phyloP scores from a whole-genome alignment of 2,329 filamentous ascomycete genomes.

The Moelleriella libera region DNA sequence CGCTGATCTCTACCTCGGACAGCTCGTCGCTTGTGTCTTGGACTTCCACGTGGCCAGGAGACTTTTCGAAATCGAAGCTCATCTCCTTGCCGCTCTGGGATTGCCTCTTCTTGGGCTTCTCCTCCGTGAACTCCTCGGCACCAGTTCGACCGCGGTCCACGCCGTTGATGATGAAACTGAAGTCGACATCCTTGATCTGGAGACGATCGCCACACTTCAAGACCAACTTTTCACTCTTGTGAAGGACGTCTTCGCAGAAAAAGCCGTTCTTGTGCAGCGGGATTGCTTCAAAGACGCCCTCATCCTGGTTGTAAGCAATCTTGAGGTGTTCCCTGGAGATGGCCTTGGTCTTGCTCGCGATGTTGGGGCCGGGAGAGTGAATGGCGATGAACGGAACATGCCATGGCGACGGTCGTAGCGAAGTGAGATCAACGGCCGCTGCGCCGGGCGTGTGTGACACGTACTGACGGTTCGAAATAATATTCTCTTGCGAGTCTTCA shows the following conservation, averaged over 20 bases:
- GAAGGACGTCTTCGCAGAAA: constrained; percentile 48
- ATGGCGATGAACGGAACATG: constrained; percentile 56
- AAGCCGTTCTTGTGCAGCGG: constrained; percentile 52
- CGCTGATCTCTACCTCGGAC: constrained; percentile 27
- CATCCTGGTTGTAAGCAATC: constrained; percentile 53
- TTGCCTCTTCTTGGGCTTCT: constrained; percentile 33
- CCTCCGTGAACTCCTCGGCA: constrained; percentile 39
- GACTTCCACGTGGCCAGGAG: constrained; percentile 40
- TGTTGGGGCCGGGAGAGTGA: constrained; percentile 51
- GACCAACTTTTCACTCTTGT: constrained; percentile 38
- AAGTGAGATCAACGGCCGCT: constrained; percentile 43
- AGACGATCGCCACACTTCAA: constrained; percentile 52
- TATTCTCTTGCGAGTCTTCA: constrained; percentile 28
- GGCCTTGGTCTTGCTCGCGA: constrained; percentile 49
- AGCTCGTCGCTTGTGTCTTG: constrained; percentile 41
- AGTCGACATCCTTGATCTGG: constrained; percentile 56
- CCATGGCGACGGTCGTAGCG: constrained; percentile 44
- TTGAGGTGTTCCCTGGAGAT: constrained; percentile 64
- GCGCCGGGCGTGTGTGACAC: constrained; percentile 45
- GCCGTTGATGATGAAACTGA: constrained; percentile 55
- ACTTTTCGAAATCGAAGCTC: constrained; percentile 59
- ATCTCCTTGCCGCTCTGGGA: constrained; percentile 51
- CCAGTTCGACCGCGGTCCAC: constrained; percentile 43
- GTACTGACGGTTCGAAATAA: constrained; percentile 44
- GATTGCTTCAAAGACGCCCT: constrained; percentile 49